Evolutionary conservation across 805 yeast species (phyloP).

Genomic region (Teunomyces pallodes): DNA sequence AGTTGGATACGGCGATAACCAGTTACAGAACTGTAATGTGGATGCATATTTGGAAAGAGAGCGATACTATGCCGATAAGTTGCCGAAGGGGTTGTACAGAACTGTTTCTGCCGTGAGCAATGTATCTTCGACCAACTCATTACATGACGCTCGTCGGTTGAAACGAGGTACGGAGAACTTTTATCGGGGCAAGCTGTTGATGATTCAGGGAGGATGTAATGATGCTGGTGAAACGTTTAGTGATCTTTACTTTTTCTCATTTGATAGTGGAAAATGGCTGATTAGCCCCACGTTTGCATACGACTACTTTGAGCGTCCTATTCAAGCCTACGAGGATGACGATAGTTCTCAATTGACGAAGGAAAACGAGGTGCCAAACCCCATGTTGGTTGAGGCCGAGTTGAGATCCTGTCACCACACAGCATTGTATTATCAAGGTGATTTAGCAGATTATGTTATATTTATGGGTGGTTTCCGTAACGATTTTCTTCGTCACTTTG

Average conservation of each 20-base stretch:
- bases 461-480: slow-evolving; percentile 41
- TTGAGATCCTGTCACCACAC: slow-evolving; percentile 42
- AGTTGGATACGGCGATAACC: slow-evolving; percentile 19
- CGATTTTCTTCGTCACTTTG: slow-evolving; percentile 34
- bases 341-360: slow-evolving; percentile 16
- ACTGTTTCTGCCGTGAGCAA: slow-evolving; percentile 5
- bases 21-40: slow-evolving; percentile 17
- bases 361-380: slow-evolving; percentile 24
- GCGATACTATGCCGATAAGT: background rate
- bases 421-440: slow-evolving; percentile 31
- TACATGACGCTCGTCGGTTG: background rate
- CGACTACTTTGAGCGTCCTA: slow-evolving; percentile 30
- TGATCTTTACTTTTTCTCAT: slow-evolving; percentile 33
- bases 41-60: slow-evolving; percentile 11
- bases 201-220: slow-evolving; percentile 43
- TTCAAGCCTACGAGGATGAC: slow-evolving; percentile 32
- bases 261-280: slow-evolving; percentile 35
- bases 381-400: slow-evolving; percentile 38
- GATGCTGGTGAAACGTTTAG: slow-evolving; percentile 26
- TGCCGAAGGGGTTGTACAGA: background rate
- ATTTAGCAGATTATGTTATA: slow-evolving; percentile 32
- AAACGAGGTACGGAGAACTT: background rate
- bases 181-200: slow-evolving; percentile 21
- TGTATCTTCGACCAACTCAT: slow-evolving; percentile 5
- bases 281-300: slow-evolving; percentile 30